phyloP scores from a whole-genome alignment of 1,284 basidiomycete species.

The Ganoderma multipileum region DNA sequence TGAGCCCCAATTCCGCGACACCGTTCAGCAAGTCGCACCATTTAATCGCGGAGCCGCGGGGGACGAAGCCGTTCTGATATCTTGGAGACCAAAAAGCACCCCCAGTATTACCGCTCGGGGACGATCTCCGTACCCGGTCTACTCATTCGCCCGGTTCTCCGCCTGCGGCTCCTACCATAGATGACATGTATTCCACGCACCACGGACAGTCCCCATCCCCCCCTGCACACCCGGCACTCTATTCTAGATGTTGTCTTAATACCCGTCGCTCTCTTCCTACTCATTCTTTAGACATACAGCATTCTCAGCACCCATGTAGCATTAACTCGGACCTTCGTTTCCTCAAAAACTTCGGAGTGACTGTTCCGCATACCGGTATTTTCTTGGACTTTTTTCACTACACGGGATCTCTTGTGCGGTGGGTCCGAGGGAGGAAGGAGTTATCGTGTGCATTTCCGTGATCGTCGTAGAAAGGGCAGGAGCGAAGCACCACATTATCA shows the following conservation, averaged over 20 bases:
- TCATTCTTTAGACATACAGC: background rate
- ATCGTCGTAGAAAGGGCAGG: too few relatives aligned
- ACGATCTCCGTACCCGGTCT: too few relatives aligned
- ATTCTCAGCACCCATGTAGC: background rate
- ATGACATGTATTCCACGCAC: background rate
- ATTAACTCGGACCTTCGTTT: background rate
- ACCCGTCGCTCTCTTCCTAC: background rate
- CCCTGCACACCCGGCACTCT: background rate
- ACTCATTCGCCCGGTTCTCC: too few relatives aligned
- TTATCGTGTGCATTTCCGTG: too few relatives aligned
- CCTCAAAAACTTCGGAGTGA: background rate
- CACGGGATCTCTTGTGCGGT: too few relatives aligned
- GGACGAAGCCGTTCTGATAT: background rate
- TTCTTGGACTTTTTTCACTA: too few relatives aligned
- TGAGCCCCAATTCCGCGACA: too few relatives aligned
- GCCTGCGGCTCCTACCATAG: too few relatives aligned
- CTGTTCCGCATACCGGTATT: too few relatives aligned
- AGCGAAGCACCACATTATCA: background rate
- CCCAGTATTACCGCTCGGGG: too few relatives aligned
- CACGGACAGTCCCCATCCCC: background rate
- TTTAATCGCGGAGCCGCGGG: background rate
- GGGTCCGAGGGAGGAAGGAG: too few relatives aligned
- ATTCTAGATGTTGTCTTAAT: background rate
- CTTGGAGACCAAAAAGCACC: too few relatives aligned
- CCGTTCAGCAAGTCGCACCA: background rate